Base-by-base conservation (phyloP, 179 eudicot genomes). In the Kewa caespitosa region DNA sequence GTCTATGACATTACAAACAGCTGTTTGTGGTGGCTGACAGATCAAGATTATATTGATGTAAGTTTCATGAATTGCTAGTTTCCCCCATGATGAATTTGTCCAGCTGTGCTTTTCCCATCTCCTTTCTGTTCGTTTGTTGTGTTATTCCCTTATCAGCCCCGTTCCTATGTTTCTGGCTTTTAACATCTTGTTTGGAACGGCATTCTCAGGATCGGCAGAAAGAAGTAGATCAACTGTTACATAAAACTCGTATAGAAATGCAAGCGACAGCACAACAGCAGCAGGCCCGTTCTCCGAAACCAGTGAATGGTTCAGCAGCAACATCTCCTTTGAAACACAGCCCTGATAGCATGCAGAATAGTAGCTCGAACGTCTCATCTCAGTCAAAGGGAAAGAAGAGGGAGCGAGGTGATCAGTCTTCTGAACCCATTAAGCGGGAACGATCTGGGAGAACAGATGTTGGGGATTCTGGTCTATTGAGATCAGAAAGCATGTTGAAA, bases 11-110 rank as follows among this genome's bases (percentile, higher is more conserved):
- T 79, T 69, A 60, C 82, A 61, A 73, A 63, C 84, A 83, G 70
- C 78, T 60, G 84, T 85, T 50, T 81, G 67, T 81, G 84, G 86
- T 83, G 86, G 86, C 78, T 83, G 55, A 78, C 83, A 28, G 88
- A 83, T 81, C 78, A 69, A 72, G 76, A 83, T 74, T 83, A 54
- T 71, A 78, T 76, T 83, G 74, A 83, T 83, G 87, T 85, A 75
- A 74, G 88, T 75, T 30, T 20, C 36, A 20, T 67, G n/a, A 22
- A 48, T 38, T 42, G 31, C 34, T 70, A 5, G 38, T 43, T 54
- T 23, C 41, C n/a, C 32, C 30, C 32, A 38, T 36, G 17, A 48
- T 46, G 39, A 46, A 61, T 33, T 57, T 23, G 36, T 41, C 28
- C 28, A 2, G 3, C 14, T 76, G 12, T 60, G 33, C 33, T 52